Evolutionary conservation across 176 grass and related monocot genomes (phyloP).

Genomic region (Raddia guianensis): DNA sequence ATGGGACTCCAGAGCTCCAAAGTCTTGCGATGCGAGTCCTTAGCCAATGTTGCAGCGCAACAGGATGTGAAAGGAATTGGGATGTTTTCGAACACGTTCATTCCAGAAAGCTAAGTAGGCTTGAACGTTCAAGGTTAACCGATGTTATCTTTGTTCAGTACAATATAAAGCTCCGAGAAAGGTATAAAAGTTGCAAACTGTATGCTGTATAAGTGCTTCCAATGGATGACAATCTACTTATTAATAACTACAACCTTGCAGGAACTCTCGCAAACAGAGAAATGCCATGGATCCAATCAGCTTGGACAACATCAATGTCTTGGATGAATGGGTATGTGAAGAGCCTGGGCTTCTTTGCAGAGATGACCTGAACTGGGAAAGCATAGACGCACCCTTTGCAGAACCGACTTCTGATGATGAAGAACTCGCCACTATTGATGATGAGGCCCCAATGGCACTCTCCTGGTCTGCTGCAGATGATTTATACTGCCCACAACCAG

Average conservation of each 20-base stretch:
- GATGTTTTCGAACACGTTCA: slow-evolving; percentile 44
- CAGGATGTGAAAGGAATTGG: slow-evolving; percentile 59
- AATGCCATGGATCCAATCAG: slow-evolving; percentile 50
- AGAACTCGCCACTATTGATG: slow-evolving; percentile 14
- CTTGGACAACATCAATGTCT: slow-evolving; percentile 49
- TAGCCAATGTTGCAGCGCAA: slow-evolving; percentile 66
- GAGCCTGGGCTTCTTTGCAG: slow-evolving; percentile 51
- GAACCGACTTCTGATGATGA: slow-evolving; percentile 37
- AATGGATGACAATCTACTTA: neutral
- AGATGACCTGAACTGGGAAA: slow-evolving; percentile 62
- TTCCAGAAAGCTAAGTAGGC: slow-evolving; percentile 50
- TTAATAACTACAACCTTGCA: slow-evolving; percentile 12
- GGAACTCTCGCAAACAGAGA: slow-evolving; percentile 35
- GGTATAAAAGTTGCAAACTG: slow-evolving; percentile 27
- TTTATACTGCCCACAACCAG: slow-evolving; percentile 35
- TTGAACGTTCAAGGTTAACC: slow-evolving; percentile 50
- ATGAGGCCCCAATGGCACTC: slow-evolving; percentile 7
- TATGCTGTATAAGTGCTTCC: neutral
- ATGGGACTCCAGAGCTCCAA: slow-evolving; percentile 57
- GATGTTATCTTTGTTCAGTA: slow-evolving; percentile 47
- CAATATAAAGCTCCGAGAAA: slow-evolving; percentile 60
- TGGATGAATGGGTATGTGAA: slow-evolving; percentile 64
- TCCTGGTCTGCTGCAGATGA: slow-evolving; percentile 27
- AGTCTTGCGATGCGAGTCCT: slow-evolving; percentile 56
- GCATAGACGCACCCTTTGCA: slow-evolving; percentile 46